These are phyloP conservation scores for Metschnikowia santaceciliae DNA, from an alignment of 805 yeast genomes.

Conservation along the genomic window DNA sequence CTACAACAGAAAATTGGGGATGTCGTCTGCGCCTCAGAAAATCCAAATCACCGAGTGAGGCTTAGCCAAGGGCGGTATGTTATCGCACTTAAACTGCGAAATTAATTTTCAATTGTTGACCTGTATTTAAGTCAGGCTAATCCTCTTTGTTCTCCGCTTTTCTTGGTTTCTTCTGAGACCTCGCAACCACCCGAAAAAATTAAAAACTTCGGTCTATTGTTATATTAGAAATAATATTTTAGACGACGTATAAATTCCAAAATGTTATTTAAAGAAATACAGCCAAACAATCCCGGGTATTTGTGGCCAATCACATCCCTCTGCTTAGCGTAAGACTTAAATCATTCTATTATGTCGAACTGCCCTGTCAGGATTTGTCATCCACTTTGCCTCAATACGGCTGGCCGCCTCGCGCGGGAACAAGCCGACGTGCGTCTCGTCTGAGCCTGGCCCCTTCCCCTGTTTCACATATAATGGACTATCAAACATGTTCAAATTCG, in stretches of 20 bases:
- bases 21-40: background rate
- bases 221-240: background rate
- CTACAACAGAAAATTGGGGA: too few species aligned
- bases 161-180: background rate
- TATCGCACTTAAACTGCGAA: background rate
- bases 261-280: background rate
- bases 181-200: background rate
- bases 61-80: background rate
- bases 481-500: conserved; percentile 29
- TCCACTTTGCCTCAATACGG: background rate
- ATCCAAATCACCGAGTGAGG: background rate
- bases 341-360: background rate
- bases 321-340: too few species aligned
- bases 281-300: too few species aligned
- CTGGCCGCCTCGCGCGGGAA: background rate
- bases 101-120: background rate
- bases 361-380: background rate
- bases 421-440: background rate
- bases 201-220: background rate
- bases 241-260: background rate
- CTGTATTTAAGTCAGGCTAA: background rate
- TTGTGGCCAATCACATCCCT: too few species aligned
- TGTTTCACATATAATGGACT: background rate
- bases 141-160: background rate
- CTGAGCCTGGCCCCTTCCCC: background rate